Evolutionary conservation across 805 yeast genomes (phyloP).

Genomic region (Kazachstania africana): DNA sequence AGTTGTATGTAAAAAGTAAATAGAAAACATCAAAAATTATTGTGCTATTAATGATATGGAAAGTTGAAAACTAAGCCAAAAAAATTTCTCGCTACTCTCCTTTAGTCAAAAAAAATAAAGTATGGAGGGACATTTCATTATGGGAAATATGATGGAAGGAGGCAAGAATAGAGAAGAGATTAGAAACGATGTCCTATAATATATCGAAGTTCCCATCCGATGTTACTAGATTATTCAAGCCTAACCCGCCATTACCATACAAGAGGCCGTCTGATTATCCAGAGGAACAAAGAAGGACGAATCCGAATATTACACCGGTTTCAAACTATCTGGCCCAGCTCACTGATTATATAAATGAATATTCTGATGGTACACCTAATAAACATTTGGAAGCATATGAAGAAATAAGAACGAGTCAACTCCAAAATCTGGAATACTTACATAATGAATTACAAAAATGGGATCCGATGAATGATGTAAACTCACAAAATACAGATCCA

Average conservation of each 20-base stretch:
- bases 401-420: constrained; percentile 8
- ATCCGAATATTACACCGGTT: constrained; percentile 37
- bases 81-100: no score
- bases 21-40: no score
- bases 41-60: no score
- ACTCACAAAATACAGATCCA: constrained; percentile 55
- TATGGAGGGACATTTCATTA: no score
- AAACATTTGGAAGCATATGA: constrained; percentile 21
- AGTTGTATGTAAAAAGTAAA: not conserved
- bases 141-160: no score
- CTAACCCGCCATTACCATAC: constrained; percentile 45
- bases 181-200: constrained; percentile 16
- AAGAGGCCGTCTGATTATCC: constrained; percentile 39
- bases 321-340: constrained; percentile 19
- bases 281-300: constrained; percentile 33
- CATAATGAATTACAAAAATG: constrained; percentile 31
- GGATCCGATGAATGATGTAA: constrained; percentile 48
- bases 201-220: constrained; percentile 31
- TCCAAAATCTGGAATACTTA: constrained; percentile 21
- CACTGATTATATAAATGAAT: constrained; percentile 18
- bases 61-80: no score
- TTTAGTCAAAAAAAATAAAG: no score
- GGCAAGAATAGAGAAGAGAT: no score
- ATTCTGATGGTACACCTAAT: constrained; percentile 15
- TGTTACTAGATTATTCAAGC: constrained; percentile 32